These are phyloP conservation scores for Asterochloris erici DNA, from an alignment of 139 green algal genomes.

Conservation along the genomic window DNA sequence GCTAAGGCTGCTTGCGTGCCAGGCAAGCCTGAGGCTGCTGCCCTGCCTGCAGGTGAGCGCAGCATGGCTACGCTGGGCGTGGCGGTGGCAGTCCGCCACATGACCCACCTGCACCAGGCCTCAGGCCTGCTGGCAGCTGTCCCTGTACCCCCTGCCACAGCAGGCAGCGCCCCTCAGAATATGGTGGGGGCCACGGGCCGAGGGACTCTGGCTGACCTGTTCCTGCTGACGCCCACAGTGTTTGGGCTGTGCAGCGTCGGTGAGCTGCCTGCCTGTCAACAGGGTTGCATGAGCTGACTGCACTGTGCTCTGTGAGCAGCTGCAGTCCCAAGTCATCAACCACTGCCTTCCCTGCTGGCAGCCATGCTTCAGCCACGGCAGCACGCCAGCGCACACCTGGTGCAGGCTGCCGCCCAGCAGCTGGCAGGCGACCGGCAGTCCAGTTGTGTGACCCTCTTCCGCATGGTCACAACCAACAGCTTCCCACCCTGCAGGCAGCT, in stretches of 20 bases:
- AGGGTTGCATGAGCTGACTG: too few species aligned
- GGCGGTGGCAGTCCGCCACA: slow-evolving; percentile 20
- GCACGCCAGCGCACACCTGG: slow-evolving; percentile 38
- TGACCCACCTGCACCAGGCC: slow-evolving; percentile 29
- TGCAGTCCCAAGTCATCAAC: too few species aligned
- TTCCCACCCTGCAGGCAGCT: too few species aligned
- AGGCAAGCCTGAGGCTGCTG: too few species aligned
- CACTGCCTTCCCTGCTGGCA: slow-evolving; percentile 1
- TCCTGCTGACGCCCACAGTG: slow-evolving; percentile 17
- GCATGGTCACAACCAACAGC: too few species aligned
- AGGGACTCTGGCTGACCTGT: slow-evolving; percentile 23
- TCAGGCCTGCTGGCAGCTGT: slow-evolving; percentile 22
- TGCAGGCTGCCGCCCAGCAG: slow-evolving; percentile 31
- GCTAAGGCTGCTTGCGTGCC: too few species aligned
- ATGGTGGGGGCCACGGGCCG: slow-evolving; percentile 6
- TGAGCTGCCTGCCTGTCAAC: slow-evolving; percentile 23
- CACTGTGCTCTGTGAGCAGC: too few species aligned
- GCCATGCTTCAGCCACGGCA: slow-evolving; percentile 1
- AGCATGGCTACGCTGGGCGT: slow-evolving; percentile 21
- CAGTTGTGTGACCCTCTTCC: too few species aligned
- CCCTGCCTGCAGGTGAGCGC: too few species aligned
- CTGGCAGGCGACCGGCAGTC: background rate
- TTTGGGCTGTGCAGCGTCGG: slow-evolving; percentile 24
- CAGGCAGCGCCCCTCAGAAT: background rate
- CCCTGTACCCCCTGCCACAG: background rate